A percentile compares a stretch with the other conserved stretches of the same genome.
phyloP scores from a whole-genome alignment of 192 early-diverging fungal species.

The Mortierella antarctica region DNA sequence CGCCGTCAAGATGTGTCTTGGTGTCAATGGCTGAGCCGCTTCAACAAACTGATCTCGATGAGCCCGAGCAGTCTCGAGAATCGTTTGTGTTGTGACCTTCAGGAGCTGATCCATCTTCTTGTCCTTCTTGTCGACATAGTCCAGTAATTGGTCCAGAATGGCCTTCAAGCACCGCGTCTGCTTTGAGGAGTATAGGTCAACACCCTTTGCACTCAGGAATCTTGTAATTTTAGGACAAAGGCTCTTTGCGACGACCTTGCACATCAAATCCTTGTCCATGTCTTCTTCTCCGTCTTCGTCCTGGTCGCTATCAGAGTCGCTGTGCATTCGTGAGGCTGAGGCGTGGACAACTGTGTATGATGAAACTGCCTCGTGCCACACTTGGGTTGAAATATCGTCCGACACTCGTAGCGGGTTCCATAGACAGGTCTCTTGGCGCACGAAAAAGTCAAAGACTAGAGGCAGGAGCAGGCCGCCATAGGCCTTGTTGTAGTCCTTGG shows the following conservation, averaged over 20 bases:
- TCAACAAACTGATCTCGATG: constrained; percentile 42
- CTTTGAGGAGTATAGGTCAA: constrained; percentile 42
- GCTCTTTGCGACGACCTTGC: constrained; percentile 49
- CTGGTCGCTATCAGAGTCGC: constrained; percentile 41
- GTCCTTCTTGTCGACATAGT: constrained; percentile 49
- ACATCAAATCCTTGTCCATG: constrained; percentile 39
- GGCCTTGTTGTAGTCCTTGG: constrained; percentile 66
- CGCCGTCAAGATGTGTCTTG: constrained; percentile 30
- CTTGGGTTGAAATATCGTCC: constrained; percentile 28
- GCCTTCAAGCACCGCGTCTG: constrained; percentile 35
- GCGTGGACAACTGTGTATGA: constrained; percentile 21
- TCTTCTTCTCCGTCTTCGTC: constrained; percentile 44
- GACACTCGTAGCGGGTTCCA: constrained; percentile 63
- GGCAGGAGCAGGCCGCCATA: constrained; percentile 66
- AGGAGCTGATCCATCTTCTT: constrained; percentile 47
- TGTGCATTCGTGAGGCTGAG: constrained; percentile 10
- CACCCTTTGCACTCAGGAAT: constrained; percentile 24
- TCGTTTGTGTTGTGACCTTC: constrained; percentile 12
- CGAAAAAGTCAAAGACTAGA: constrained; percentile 66
- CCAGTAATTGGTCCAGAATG: constrained; percentile 39
- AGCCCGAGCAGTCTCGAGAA: constrained; percentile 24
- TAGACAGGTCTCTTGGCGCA: constrained; percentile 61
- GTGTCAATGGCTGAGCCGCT: constrained; percentile 42
- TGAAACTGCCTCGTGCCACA: constrained; percentile 35
- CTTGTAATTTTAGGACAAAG: constrained; percentile 39